A percentile compares a stretch with the other conserved stretches of the same genome.
Conservation (phyloP, 2,329 filamentous ascomycete species). For the Calonectria fujianensis region DNA sequence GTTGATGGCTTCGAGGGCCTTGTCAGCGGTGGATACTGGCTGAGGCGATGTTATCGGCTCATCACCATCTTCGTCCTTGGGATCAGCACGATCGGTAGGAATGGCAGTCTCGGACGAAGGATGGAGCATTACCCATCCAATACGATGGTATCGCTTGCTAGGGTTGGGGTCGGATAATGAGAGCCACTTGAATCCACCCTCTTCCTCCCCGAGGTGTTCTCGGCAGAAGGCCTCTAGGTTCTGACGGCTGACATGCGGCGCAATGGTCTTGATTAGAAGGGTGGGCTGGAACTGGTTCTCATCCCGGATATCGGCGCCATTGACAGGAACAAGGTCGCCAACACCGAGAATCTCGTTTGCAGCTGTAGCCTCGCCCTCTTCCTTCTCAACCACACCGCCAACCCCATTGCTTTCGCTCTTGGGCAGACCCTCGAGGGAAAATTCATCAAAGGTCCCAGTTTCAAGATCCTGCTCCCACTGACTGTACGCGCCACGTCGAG, state of each 20-base stretch:
- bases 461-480: slow-evolving; percentile 95
- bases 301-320: slow-evolving; percentile 90
- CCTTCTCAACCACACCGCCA: slow-evolving; percentile 91
- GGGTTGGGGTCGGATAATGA: slow-evolving; percentile 98
- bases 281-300: slow-evolving; percentile 93
- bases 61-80: slow-evolving; percentile 80
- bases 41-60: slow-evolving; percentile 73
- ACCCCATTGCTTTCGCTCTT: slow-evolving; percentile 94
- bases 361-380: slow-evolving; percentile 94
- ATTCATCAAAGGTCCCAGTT: slow-evolving; percentile 91
- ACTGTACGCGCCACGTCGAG: slow-evolving; percentile 84
- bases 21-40: slow-evolving; percentile 81
- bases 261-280: slow-evolving; percentile 97
- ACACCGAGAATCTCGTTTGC: slow-evolving; percentile 95
- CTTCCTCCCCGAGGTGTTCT: slow-evolving; percentile 91
- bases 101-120: slow-evolving; percentile 81
- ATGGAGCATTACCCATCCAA: slow-evolving; percentile 98
- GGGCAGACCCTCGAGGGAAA: slow-evolving; percentile 93
- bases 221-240: slow-evolving; percentile 97
- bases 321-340: slow-evolving; percentile 89
- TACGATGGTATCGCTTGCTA: slow-evolving; percentile 96
- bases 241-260: slow-evolving; percentile 93
- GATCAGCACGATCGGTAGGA: slow-evolving; percentile 82
- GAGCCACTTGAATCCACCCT: slow-evolving; percentile 95
- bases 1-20: slow-evolving; percentile 94